A percentile compares a stretch with the other conserved stretches of the same genome.
phyloP scores from a whole-genome alignment of 768 basidiomycete species.

The Daedaleopsis sinensis region DNA sequence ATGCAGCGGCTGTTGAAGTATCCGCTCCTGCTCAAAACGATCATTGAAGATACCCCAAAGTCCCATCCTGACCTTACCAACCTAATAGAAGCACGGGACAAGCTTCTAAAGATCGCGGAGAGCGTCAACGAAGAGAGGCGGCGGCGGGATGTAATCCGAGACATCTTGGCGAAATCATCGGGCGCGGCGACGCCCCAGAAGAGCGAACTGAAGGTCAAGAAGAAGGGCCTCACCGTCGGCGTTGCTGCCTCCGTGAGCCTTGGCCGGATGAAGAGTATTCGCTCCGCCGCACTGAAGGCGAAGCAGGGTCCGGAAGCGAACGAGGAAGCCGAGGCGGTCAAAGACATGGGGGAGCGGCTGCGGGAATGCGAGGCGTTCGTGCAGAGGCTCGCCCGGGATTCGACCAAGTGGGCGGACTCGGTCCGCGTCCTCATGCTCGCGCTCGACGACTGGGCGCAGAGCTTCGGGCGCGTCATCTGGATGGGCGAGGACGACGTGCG shows the following conservation, averaged over 20 bases:
- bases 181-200: constrained; percentile 39
- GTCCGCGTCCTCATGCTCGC: constrained; percentile 51
- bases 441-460: constrained; percentile 62
- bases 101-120: constrained; percentile 73
- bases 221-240: constrained; percentile 44
- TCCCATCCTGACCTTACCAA: constrained; percentile 66
- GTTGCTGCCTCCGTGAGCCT: constrained; percentile 61
- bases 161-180: constrained; percentile 51
- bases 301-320: constrained; percentile 40
- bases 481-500: constrained; percentile 21
- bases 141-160: constrained; percentile 77
- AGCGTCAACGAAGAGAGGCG: constrained; percentile 80
- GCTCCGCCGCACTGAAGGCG: constrained; percentile 34
- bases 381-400: constrained; percentile 60
- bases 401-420: constrained; percentile 63
- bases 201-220: constrained; percentile 38
- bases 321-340: constrained; percentile 54
- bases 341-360: constrained; percentile 56
- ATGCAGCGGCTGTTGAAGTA: constrained; percentile 97
- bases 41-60: constrained; percentile 75
- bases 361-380: constrained; percentile 59
- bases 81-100: constrained; percentile 52
- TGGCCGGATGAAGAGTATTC: constrained; percentile 60
- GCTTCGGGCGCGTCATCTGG: constrained; percentile 66
- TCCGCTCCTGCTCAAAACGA: constrained; percentile 77